These are phyloP conservation scores for Lentinula raphanica DNA, from an alignment of 768 basidiomycete genomes.

Conservation along the genomic window DNA sequence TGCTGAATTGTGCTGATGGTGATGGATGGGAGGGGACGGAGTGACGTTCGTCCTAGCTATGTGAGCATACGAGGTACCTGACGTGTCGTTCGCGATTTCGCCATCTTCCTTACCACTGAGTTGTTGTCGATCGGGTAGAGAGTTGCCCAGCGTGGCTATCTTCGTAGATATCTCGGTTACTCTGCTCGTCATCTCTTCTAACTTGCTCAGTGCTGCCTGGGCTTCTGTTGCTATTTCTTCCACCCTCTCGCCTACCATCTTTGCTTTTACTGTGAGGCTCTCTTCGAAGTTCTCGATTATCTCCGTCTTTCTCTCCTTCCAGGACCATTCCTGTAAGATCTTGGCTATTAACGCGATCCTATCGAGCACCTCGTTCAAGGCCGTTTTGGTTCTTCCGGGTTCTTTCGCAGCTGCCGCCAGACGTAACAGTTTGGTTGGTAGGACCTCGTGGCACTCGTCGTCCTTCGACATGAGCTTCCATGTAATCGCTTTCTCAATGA, in stretches of 20 bases:
- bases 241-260: neutral
- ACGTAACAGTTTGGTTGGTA: neutral
- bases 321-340: neutral
- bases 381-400: neutral
- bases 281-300: neutral
- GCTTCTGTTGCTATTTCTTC: neutral
- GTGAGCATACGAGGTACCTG: neutral
- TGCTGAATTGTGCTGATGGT: neutral
- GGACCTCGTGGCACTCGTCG: neutral
- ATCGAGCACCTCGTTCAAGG: neutral
- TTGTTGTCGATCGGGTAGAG: neutral
- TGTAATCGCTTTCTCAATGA: neutral
- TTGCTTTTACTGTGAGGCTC: neutral
- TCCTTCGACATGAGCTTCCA: neutral
- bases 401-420: neutral
- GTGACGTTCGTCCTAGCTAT: neutral
- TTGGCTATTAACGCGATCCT: neutral
- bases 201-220: neutral
- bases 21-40: neutral
- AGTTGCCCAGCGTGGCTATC: neutral
- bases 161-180: neutral
- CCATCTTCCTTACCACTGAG: neutral
- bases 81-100: neutral
- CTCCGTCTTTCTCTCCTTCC: neutral
- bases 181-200: neutral